phyloP scores from a whole-genome alignment of 1,284 basidiomycete genomes.

The Irpex lacteus region DNA sequence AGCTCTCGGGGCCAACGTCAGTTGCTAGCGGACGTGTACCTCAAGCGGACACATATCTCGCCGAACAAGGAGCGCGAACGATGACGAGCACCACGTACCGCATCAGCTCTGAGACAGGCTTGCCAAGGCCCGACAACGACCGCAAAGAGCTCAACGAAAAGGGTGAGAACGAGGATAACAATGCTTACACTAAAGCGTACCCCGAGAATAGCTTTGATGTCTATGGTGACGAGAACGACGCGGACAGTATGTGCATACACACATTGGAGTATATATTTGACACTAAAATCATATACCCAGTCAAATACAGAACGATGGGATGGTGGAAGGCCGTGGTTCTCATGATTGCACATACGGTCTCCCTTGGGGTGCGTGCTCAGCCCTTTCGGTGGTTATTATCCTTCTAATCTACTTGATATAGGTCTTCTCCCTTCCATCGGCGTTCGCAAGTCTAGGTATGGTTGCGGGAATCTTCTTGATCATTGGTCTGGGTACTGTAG shows the following conservation, averaged over 20 bases:
- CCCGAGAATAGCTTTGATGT: slow-evolving; percentile 13
- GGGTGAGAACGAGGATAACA: neutral
- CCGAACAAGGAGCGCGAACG: neutral
- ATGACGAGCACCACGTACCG: neutral
- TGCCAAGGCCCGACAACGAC: neutral
- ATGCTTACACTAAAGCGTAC: neutral
- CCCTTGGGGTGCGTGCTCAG: slow-evolving; percentile 20
- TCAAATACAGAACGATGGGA: slow-evolving; percentile 33
- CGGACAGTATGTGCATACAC: slow-evolving; percentile 14
- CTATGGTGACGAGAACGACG: slow-evolving; percentile 16
- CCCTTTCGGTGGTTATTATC: neutral
- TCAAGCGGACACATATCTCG: neutral
- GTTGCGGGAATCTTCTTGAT: slow-evolving; percentile 29
- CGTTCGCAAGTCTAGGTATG: slow-evolving; percentile 29
- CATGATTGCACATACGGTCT: slow-evolving; percentile 33
- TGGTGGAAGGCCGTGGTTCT: slow-evolving; percentile 34
- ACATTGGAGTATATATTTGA: neutral
- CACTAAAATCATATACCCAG: slow-evolving; percentile 12
- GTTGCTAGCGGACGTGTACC: neutral
- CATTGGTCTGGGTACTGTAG: slow-evolving; percentile 26
- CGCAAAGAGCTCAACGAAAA: neutral
- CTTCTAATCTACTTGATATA: slow-evolving; percentile 6
- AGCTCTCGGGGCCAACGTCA: neutral
- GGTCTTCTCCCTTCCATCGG: slow-evolving; percentile 31
- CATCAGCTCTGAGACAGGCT: neutral